These are phyloP conservation scores for Endocarpon pusillum DNA, from an alignment of 495 filamentous ascomycete genomes.

Conservation along the genomic window DNA sequence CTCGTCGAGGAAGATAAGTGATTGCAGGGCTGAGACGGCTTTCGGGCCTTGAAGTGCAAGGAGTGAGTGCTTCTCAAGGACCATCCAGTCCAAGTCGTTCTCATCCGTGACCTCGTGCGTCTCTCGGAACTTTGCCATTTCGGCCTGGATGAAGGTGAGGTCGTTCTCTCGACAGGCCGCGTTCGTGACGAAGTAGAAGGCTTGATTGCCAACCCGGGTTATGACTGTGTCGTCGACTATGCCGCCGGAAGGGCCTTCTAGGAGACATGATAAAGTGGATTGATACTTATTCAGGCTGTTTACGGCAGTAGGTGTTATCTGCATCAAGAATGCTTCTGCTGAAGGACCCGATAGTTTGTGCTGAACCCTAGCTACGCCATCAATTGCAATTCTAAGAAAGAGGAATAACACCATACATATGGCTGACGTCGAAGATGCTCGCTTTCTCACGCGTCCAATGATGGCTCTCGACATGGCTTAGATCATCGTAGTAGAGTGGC, in stretches of 20 bases:
- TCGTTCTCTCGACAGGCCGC: conserved; percentile 86
- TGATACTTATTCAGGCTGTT: conserved; percentile 36
- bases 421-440: conserved; percentile 72
- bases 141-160: conserved; percentile 46
- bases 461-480: conserved; percentile 65
- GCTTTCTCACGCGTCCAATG: conserved; percentile 71
- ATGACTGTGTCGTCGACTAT: conserved; percentile 91
- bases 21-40: conserved; percentile 44
- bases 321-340: conserved; percentile 58
- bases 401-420: conserved; percentile 27
- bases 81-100: conserved; percentile 46
- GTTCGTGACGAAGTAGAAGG: conserved; percentile 90
- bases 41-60: conserved; percentile 81
- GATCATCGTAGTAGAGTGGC: conserved; percentile 72
- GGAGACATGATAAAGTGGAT: conserved; percentile 65
- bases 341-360: conserved; percentile 61
- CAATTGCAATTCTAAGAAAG: neutral
- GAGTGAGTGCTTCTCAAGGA: conserved; percentile 48
- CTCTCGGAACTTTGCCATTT: conserved; percentile 39
- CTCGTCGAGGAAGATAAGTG: conserved; percentile 29
- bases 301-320: conserved; percentile 57
- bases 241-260: conserved; percentile 64
- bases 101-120: conserved; percentile 24
- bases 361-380: conserved; percentile 34
- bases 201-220: conserved; percentile 47